Evolutionary conservation across 2,329 filamentous ascomycete genomes (phyloP), one percentile per base, ranked within the genome.

Genomic region (Truncatella angustata): DNA sequence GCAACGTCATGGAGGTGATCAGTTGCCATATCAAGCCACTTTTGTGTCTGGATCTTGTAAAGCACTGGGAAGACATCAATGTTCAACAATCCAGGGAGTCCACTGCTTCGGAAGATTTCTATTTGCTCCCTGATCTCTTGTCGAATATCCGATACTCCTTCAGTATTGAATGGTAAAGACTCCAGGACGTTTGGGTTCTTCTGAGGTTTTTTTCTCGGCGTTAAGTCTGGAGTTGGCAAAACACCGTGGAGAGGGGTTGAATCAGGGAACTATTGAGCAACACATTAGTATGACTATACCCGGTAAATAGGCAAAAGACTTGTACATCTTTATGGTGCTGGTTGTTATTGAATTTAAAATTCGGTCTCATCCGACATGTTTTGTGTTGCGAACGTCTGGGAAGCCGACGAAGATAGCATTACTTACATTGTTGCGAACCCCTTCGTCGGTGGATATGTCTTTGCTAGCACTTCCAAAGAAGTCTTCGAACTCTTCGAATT

Each of bases 81-180:
- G 42, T 72, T 69, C 11, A 66, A 37, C 6, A 72, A 54, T 0
- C 68, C 68, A 0, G 64, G 61, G 0, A 72, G 65, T 6, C 69
- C 62, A 12, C 58, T 64, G 2, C 61, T 63, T 26, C 65, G 61
- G 28, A 66, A 69, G 0, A 55, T 49, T 0, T 32, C 20, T 4
- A 72, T 58, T 23, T 67, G 58, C 1, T 45, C 36, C 2, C 56
- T 52, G 14, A 72, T 71, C 16, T 60, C 50, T 1, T 50, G 32
- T 7, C 58, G 54, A 11, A 65, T 36, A 4, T 37, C 23, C 4
- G 28, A 53, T n/a, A 45, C 30, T 21, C 14, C 43, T n/a, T 43
- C 23, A 14, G 28, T 14, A 32, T 7, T 7, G 7, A 14, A 14
- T 32, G 28, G 7, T 14, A 10, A 44, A 16, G 4, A 12, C 6